Percentiles rank a stretch among this genome's conserved stretches.
Evolutionary conservation across 345 rosid genomes (phyloP).

Genomic region (Aurinia saxatilis): DNA sequence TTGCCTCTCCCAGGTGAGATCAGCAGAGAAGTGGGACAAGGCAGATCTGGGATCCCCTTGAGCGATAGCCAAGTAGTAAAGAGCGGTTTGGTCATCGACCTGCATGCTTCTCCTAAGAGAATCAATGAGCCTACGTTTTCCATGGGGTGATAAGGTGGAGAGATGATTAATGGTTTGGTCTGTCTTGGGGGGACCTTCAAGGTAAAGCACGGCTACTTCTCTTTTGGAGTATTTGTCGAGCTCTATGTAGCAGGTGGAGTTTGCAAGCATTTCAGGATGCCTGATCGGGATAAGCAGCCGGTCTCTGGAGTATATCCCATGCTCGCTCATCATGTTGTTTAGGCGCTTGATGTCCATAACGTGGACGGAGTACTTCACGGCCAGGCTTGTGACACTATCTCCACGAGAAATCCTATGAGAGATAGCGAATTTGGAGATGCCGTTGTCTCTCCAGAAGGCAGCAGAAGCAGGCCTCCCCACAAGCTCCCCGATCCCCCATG

Average conservation of each 20-base stretch:
- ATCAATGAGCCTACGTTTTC: slow-evolving; percentile 54
- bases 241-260: slow-evolving; percentile 76
- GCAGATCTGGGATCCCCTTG: slow-evolving; percentile 78
- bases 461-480: slow-evolving; percentile 50
- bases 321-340: slow-evolving; percentile 92
- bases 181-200: slow-evolving; percentile 47
- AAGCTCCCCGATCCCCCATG: slow-evolving; percentile 60
- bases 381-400: slow-evolving; percentile 65
- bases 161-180: slow-evolving; percentile 23
- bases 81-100: slow-evolving; percentile 81
- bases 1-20: slow-evolving; percentile 70
- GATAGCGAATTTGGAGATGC: slow-evolving; percentile 65
- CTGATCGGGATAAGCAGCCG: slow-evolving; percentile 74
- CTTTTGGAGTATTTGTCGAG: slow-evolving; percentile 60
- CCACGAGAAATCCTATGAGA: slow-evolving; percentile 64
- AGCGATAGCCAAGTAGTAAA: slow-evolving; percentile 69
- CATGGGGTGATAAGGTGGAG: slow-evolving; percentile 38
- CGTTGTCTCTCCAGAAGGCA: slow-evolving; percentile 72
- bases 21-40: slow-evolving; percentile 56
- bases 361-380: slow-evolving; percentile 89
- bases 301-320: slow-evolving; percentile 77
- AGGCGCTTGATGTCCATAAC: slow-evolving; percentile 73
- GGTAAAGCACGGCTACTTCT: slow-evolving; percentile 78
- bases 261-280: slow-evolving; percentile 50
- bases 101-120: slow-evolving; percentile 88